These are phyloP conservation scores for Penicillium soppii DNA, from an alignment of 495 filamentous ascomycete genomes.

Conservation along the genomic window DNA sequence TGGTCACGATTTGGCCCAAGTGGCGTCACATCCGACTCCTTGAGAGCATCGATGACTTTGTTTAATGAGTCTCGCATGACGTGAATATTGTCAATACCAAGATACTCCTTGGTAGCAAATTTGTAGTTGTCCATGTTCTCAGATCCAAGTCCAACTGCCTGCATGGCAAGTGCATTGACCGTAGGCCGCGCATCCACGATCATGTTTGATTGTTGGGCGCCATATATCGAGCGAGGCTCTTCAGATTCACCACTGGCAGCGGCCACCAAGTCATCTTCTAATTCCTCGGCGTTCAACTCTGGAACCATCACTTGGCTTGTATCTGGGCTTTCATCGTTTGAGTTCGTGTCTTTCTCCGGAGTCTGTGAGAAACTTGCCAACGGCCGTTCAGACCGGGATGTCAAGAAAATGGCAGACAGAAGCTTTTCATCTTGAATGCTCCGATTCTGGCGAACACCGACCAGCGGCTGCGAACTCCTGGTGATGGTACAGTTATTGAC, in stretches of 20 bases:
- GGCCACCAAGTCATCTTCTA: slow-evolving; percentile 72
- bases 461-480: slow-evolving; percentile 87
- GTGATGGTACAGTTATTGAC: slow-evolving; percentile 98
- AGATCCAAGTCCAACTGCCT: slow-evolving; percentile 87
- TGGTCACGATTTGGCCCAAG: slow-evolving; percentile 81
- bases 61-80: slow-evolving; percentile 93
- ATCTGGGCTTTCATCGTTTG: slow-evolving; percentile 55
- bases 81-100: slow-evolving; percentile 99
- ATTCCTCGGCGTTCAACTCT: slow-evolving; percentile 57
- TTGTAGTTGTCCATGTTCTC: slow-evolving; percentile 99
- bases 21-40: slow-evolving; percentile 85
- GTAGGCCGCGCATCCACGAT: slow-evolving; percentile 97
- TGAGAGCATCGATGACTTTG: slow-evolving; percentile 85
- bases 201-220: slow-evolving; percentile 89
- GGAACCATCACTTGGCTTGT: slow-evolving; percentile 37
- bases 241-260: slow-evolving; percentile 37
- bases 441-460: slow-evolving; percentile 82
- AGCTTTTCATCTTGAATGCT: slow-evolving; percentile 96
- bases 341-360: slow-evolving; percentile 52
- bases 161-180: slow-evolving; percentile 95
- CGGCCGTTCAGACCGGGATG: slow-evolving; percentile 53
- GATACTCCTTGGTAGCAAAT: slow-evolving; percentile 84
- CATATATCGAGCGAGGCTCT: slow-evolving; percentile 67
- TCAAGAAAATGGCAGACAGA: slow-evolving; percentile 89
- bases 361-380: slow-evolving; percentile 42